Base-by-base conservation (phyloP, 2,329 filamentous ascomycete species). In the Magnaporthales sp. region DNA sequence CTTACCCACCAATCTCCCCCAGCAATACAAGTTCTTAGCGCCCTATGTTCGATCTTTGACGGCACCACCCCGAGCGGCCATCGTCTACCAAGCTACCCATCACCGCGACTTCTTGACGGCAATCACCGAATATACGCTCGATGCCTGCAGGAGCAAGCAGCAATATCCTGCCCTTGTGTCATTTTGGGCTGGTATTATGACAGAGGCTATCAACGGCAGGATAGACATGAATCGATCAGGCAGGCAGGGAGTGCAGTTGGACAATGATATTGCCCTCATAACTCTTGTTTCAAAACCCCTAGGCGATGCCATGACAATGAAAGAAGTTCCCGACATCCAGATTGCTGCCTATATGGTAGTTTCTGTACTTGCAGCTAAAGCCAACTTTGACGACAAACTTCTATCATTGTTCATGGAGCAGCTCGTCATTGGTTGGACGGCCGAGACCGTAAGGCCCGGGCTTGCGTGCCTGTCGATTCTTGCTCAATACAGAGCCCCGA, bases 281-380 rank as follows among this genome's bases (percentile, higher is more conserved):
- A 87, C 86, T 70, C 79, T 81, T 79, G 73, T 87, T 85, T 74
- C 83, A 83, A 77, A 93, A 81, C 72, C 93, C 2, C 82, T 99
- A 32, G 91, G 92, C 68, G 89, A 91, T 69, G 91, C 90, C 1
- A 83, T 98, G 68, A 84, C 89, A 9, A 85, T 94, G 80, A 88
- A 88, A 72, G 88, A 90, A 68, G 88, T 89, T 0, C 86, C 92
- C 0, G 91, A 94, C 69, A 81, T 97, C 58, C 91, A 93, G 70
- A 85, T 96, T 68, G 93, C 91, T 19, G 93, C 91, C 67, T 98
- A 97, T 76, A 97, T 97, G 90, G 88, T 97, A 24, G 85, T 93
- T 67, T 87, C 92, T 7, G 88, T 98, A 63, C 84, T 98, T 69
- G 93, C 92, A 7, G 89, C 91, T 63, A 97, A 97, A 77, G 89